A percentile compares a stretch with the other conserved stretches of the same genome.
Evolutionary conservation across 495 filamentous ascomycete species (phyloP).

Genomic region (Tuber umbilicatum): DNA sequence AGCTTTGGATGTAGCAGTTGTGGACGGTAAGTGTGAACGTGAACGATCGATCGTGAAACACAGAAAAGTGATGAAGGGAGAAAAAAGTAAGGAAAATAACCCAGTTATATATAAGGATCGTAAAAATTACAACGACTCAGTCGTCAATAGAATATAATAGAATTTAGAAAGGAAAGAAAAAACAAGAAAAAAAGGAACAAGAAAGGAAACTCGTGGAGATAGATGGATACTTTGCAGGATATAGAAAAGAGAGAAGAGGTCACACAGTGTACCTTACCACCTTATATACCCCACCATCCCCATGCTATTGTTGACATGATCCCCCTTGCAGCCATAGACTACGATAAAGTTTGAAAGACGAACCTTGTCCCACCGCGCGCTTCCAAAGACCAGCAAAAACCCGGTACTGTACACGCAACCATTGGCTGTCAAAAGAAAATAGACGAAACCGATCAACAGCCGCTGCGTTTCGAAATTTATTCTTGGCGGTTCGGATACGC

Average conservation of each 20-base stretch:
- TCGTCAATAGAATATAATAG: slow-evolving; percentile 21
- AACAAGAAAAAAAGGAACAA: slow-evolving; percentile 10
- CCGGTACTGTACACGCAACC: not conserved
- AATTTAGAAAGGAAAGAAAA: slow-evolving; percentile 16
- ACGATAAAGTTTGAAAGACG: not conserved
- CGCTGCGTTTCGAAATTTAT: not conserved
- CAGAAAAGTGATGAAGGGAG: slow-evolving; percentile 2
- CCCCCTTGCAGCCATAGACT: not conserved
- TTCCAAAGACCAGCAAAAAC: not conserved
- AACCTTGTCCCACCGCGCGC: not conserved
- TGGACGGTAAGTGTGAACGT: not conserved
- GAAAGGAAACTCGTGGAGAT: slow-evolving; percentile 7
- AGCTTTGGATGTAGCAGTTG: not conserved
- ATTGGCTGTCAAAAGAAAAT: not conserved
- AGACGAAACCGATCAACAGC: not conserved
- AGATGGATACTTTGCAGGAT: not conserved
- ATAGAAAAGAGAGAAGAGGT: not conserved
- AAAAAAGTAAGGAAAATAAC: slow-evolving; percentile 16
- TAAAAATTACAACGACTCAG: slow-evolving; percentile 39
- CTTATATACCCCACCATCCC: not conserved
- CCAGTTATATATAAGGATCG: not conserved
- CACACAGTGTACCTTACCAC: not conserved
- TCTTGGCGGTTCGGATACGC: not conserved
- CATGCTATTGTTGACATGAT: not conserved
- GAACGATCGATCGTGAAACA: slow-evolving; percentile 2